Conservation (phyloP, 176 grass and related monocot species). For the bread wheat (Triticum aestivum) region IWGSC_CS_RefSeq_v2.1 NC_057795.1:190325517-190326016, state of each 20-base stretch:
- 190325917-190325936: constrained; percentile 54
- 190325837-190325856: background rate
- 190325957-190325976: constrained; percentile 84
- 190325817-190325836: constrained; percentile 86
- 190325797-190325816: constrained; percentile 99
- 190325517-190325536: background rate
- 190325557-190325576: background rate
- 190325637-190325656: constrained; percentile 76
- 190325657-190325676: constrained; percentile 83
- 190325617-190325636: constrained; percentile 35
- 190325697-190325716: constrained; percentile 50
- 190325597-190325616: background rate
- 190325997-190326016: constrained; percentile 97
- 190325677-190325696: constrained; percentile 76
- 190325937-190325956: constrained; percentile 74
- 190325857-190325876: background rate
- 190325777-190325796: constrained; percentile 97
- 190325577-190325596: background rate
- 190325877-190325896: constrained; percentile 46
- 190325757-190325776: constrained; percentile 98
- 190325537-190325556: background rate
- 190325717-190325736: constrained; percentile 81
- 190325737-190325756: constrained; percentile 99
- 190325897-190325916: constrained; percentile 79
- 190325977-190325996: constrained; percentile 98